Base-by-base conservation (phyloP, 176 grass and related monocot species). In the Raddia guianensis region DNA sequence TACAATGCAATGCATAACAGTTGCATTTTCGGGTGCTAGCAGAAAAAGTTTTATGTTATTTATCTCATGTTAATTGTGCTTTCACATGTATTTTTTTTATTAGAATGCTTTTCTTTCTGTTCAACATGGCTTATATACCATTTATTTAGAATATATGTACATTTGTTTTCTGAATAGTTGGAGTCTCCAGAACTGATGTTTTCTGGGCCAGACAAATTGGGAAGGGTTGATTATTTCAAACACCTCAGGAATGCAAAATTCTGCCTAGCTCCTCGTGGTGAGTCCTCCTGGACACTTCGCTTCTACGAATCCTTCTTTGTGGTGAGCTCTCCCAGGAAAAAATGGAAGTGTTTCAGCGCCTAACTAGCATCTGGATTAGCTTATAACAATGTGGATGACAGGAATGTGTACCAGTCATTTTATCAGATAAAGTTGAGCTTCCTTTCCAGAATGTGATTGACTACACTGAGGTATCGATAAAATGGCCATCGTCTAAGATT, bases 211-310 rank as follows among this genome's bases (percentile, higher is more conserved):
- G 72, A 95, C 58, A 98, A 98, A 84, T 72, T 98, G 76, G 88
- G 88, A 82, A 98, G 90, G 72, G 80, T 84, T 7, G 88, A 95
- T 13, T 98, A 95, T 77, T 98, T 98, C 80, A 92, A 91, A 65
- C 96, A 98, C 74, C 85, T 95, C 82, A 89, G 88, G 81, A 98
- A 98, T 79, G 96, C 96, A 68, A 98, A 95, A 80, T 98, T 93
- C 65, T 95, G 96, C 77, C 79, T 98, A 80, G 92, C 92, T 82
- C 95, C 96, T 82, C 92, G 96, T 88, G 95, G 95, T 50, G 90
- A 95, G 75, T 98, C 96, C 8, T 98, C 95, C 9, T 98, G 96
- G 96, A 91, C 96, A 65, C 92, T 98, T 91, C 81, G 92, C 58
- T 98, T 98, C 65, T 95, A 89, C 33, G 90, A 95, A 63, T 88